A percentile compares a stretch with the other conserved stretches of the same genome.
Evolutionary conservation across 179 eudicot genomes (phyloP).

Genomic region (Spergularia azorica): DNA sequence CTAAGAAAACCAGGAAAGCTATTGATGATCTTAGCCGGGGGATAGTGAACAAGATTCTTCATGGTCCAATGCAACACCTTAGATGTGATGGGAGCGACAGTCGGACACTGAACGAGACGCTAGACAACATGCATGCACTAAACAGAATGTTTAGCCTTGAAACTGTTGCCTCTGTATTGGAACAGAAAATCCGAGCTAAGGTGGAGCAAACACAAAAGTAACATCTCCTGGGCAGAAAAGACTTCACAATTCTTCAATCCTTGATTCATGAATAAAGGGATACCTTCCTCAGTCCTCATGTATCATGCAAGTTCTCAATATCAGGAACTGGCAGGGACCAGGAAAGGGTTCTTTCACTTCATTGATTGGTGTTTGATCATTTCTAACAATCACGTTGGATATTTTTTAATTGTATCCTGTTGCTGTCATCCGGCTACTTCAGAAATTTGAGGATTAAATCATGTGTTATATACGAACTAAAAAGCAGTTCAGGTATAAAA

Average conservation of each 20-base stretch:
- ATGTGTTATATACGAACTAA: constrained; percentile 7
- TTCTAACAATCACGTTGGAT: constrained; percentile 29
- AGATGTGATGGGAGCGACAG: constrained; percentile 53
- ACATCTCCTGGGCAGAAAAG: constrained; percentile 7
- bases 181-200: constrained; percentile 52
- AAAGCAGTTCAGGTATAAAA: constrained; percentile 22
- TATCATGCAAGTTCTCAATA: constrained; percentile 18
- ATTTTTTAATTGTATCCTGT: constrained; percentile 19
- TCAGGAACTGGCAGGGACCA: constrained; percentile 14
- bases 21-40: constrained; percentile 53
- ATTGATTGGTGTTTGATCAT: constrained; percentile 32
- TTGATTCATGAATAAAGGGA: constrained; percentile 24
- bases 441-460: constrained; percentile 22
- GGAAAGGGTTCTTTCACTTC: constrained; percentile 25
- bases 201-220: constrained; percentile 50
- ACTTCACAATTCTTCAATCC: constrained; percentile 25
- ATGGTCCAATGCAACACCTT: constrained; percentile 58
- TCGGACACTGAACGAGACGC: constrained; percentile 45
- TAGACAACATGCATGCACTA: constrained; percentile 52
- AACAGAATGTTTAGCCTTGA: constrained; percentile 56
- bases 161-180: constrained; percentile 45
- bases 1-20: constrained; percentile 44
- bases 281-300: constrained; percentile 16
- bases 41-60: constrained; percentile 49
- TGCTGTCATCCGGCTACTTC: constrained; percentile 21